Conservation (phyloP, 2,329 filamentous ascomycete genomes). For the Penicillium sp. region DNA sequence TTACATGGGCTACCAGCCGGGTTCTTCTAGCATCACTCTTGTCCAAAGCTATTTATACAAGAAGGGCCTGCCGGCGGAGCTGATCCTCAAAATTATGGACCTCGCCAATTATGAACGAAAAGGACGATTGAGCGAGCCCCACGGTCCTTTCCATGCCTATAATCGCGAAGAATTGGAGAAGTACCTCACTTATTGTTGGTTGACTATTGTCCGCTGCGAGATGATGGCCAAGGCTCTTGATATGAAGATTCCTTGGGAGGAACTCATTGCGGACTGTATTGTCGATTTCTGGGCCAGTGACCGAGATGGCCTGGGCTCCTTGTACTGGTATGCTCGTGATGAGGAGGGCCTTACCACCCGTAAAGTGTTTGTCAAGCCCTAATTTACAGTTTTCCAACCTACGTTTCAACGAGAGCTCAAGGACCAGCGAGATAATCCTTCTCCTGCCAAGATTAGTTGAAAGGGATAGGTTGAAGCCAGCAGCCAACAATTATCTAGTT, state of each 20-base stretch:
- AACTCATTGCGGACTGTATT: not conserved
- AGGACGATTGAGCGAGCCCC: not conserved
- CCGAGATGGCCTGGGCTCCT: not conserved
- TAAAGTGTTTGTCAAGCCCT: not conserved
- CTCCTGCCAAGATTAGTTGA: too few relatives aligned
- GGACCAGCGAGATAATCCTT: too few relatives aligned
- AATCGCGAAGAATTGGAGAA: not conserved
- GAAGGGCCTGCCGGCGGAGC: not conserved
- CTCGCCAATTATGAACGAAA: not conserved
- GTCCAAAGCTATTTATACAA: not conserved
- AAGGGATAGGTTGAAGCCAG: too few relatives aligned
- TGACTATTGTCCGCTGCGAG: constrained; percentile 20
- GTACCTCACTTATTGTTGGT: constrained; percentile 26
- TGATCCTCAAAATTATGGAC: not conserved
- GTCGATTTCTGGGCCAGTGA: not conserved
- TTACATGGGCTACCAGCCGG: not conserved
- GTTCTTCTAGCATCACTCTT: not conserved
- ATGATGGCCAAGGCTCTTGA: constrained; percentile 19
- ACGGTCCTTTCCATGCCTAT: not conserved
- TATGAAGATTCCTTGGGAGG: constrained; percentile 9
- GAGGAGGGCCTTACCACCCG: not conserved
- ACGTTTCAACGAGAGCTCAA: too few relatives aligned
- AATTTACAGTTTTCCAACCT: not conserved
- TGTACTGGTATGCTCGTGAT: not conserved
- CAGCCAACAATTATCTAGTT: too few relatives aligned